These are phyloP conservation scores for Mucor circinelloides DNA, from an alignment of 371 early-diverging fungal genomes.

Conservation along the genomic window DNA sequence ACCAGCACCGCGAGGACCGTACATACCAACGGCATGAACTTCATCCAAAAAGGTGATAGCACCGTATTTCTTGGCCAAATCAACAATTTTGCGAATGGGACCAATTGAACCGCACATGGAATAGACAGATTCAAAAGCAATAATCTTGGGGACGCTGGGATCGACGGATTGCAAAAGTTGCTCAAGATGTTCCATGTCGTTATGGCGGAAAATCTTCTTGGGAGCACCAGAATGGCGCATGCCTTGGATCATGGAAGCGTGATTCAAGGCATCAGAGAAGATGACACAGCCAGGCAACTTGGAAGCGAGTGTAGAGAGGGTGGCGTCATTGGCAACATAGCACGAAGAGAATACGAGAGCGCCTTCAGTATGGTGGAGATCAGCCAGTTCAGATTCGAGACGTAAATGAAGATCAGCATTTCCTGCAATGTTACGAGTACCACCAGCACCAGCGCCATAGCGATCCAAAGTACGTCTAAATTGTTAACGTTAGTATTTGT, in stretches of 20 bases:
- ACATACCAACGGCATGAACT: constrained; percentile 99
- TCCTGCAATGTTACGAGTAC: constrained; percentile 98
- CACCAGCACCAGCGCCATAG: constrained; percentile 98
- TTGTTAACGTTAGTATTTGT: neutral
- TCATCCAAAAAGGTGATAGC: constrained; percentile 98
- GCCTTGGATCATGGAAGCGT: constrained; percentile 99
- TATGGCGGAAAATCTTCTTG: constrained; percentile 95
- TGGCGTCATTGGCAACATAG: constrained; percentile 98
- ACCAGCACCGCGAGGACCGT: constrained; percentile 96
- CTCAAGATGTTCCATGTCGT: constrained; percentile 93
- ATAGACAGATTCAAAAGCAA: constrained; percentile 99
- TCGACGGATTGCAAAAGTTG: constrained; percentile 78
- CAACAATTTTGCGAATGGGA: constrained; percentile 91
- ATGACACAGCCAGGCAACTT: constrained; percentile 94
- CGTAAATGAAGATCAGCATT: constrained; percentile 93
- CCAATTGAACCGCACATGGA: constrained; percentile 98
- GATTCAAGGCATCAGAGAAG: constrained; percentile 94
- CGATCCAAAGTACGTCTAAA: constrained; percentile 73
- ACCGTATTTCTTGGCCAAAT: constrained; percentile 94
- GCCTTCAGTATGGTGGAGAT: constrained; percentile 89
- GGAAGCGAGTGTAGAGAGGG: constrained; percentile 88
- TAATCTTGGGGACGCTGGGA: constrained; percentile 88
- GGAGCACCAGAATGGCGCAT: constrained; percentile 91
- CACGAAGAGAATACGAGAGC: constrained; percentile 98
- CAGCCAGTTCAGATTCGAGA: constrained; percentile 90